These are phyloP conservation scores for Macrolepiota fuliginosa DNA, from an alignment of 768 basidiomycete genomes.

Conservation along the genomic window DNA sequence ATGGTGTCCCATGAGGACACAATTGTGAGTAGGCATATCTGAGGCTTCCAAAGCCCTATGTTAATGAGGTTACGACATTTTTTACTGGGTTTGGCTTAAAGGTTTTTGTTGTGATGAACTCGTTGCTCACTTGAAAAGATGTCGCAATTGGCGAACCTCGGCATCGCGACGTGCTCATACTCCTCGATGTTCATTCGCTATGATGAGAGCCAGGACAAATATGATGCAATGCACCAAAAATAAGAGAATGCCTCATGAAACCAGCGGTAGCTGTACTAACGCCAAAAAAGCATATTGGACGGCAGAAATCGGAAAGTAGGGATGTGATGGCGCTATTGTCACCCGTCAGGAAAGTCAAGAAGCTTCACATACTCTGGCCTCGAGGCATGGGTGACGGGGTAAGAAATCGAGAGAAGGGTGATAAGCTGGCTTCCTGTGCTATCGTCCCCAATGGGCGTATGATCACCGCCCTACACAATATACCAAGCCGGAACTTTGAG, in stretches of 20 bases:
- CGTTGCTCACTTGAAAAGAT: neutral
- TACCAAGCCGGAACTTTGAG: neutral
- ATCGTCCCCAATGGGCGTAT: neutral
- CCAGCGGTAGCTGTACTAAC: neutral
- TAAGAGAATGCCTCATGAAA: neutral
- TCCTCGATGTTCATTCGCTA: neutral
- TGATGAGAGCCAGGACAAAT: neutral
- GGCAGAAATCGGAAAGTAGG: neutral
- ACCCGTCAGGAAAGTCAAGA: neutral
- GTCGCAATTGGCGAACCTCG: neutral
- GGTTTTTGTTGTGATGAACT: neutral
- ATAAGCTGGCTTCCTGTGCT: neutral
- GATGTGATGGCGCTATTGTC: neutral
- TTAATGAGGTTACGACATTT: neutral
- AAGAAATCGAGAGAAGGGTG: slow-evolving; percentile 8
- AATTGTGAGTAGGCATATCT: neutral
- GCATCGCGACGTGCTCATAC: neutral
- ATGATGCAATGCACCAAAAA: neutral
- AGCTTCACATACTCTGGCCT: neutral
- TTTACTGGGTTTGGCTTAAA: neutral
- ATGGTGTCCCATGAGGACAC: neutral
- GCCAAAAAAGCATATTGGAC: neutral
- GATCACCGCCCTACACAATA: neutral
- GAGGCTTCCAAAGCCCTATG: neutral
- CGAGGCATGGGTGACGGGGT: neutral